Conservation (phyloP, 2,329 filamentous ascomycete genomes). For the Trichoderma harzianum region DNA sequence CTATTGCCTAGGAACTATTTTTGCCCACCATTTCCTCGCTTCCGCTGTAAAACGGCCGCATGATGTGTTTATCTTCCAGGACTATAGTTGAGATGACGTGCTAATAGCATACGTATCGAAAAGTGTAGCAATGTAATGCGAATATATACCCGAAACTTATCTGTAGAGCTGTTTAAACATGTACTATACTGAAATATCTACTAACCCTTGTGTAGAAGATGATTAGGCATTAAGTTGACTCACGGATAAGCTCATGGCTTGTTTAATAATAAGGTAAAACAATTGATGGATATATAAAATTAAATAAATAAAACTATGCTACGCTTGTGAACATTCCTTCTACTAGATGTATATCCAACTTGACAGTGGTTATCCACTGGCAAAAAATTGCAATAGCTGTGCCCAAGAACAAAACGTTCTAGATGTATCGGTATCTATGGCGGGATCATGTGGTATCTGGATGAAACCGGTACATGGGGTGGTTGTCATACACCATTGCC, state of each 20-base stretch:
- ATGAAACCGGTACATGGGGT: neutral
- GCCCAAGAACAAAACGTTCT: neutral
- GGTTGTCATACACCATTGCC: neutral
- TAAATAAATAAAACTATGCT: neutral
- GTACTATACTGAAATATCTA: neutral
- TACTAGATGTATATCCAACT: neutral
- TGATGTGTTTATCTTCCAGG: too few species aligned
- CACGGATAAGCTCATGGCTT: neutral
- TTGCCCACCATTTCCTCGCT: too few species aligned
- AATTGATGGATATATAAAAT: neutral
- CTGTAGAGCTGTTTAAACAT: too few species aligned
- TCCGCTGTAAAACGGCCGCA: too few species aligned
- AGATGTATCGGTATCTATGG: neutral
- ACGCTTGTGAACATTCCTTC: neutral
- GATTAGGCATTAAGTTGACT: neutral
- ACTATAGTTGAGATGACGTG: too few species aligned
- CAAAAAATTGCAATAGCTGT: neutral
- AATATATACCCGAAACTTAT: too few species aligned
- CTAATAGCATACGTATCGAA: too few species aligned
- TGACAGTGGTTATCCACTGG: neutral
- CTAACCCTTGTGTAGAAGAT: neutral
- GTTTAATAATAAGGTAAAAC: neutral
- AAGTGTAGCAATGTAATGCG: too few species aligned
- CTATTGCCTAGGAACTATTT: neutral
- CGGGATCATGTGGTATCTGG: neutral